Evolutionary conservation across 2,329 filamentous ascomycete genomes (phyloP).

Genomic region (Paramyrothecium roridum): DNA sequence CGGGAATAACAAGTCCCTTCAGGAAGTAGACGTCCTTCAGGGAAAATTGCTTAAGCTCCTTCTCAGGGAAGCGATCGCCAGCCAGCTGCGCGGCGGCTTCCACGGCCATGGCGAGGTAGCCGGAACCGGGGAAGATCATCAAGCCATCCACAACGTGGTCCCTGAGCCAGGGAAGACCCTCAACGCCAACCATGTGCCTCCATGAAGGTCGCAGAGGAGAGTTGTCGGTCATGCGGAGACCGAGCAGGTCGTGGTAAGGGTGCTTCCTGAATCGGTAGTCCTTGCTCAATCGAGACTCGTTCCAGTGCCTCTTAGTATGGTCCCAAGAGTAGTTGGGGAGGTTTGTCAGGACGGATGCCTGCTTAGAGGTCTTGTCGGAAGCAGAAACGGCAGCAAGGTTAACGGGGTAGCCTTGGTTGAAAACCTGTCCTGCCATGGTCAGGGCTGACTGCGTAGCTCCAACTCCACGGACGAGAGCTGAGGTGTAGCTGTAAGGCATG

Average conservation of each 20-base stretch:
- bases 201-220: conserved; percentile 16
- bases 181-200: conserved; percentile 13
- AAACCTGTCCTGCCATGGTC: conserved; percentile 4
- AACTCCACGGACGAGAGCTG: conserved; percentile 8
- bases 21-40: conserved; percentile 5
- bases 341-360: conserved; percentile 14
- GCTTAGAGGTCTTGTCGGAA: background rate
- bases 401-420: conserved; percentile 2
- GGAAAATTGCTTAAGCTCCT: background rate
- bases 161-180: conserved; percentile 27
- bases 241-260: conserved; percentile 35
- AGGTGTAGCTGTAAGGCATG: conserved; percentile 5
- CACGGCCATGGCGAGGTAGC: conserved; percentile 21
- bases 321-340: conserved; percentile 35
- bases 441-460: conserved; percentile 5
- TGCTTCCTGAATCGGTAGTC: conserved; percentile 25
- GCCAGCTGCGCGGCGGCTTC: background rate
- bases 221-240: conserved; percentile 16
- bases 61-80: conserved; percentile 22
- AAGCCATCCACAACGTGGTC: conserved; percentile 26
- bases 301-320: conserved; percentile 28
- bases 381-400: conserved; percentile 7
- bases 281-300: conserved; percentile 22
- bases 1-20: conserved; percentile 7
- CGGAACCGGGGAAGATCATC: conserved; percentile 32